Evolutionary conservation across 768 basidiomycete species (phyloP).

Genomic region (Cystoderma amianthinum): DNA sequence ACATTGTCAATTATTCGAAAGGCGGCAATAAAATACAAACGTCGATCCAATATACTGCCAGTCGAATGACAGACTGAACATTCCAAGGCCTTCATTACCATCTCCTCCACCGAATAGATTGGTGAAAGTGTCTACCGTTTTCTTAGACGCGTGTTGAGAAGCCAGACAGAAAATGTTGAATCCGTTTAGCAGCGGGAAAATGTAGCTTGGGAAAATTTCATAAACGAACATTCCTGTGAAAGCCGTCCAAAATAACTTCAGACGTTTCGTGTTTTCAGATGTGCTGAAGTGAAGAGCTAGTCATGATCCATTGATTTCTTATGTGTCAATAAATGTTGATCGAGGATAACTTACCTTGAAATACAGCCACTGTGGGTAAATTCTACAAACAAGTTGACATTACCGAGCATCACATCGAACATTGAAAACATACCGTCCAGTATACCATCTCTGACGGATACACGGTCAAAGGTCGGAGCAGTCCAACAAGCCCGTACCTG

Average conservation of each 20-base stretch:
- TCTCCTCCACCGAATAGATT: constrained; percentile 69
- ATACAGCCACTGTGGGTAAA: constrained; percentile 50
- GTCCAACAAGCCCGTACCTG: constrained; percentile 53
- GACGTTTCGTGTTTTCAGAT: constrained; percentile 34
- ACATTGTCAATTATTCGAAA: too few species aligned
- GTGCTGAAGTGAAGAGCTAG: constrained; percentile 44
- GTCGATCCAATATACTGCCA: too few species aligned
- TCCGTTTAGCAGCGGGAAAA: constrained; percentile 60
- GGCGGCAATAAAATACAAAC: too few species aligned
- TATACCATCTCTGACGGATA: constrained; percentile 61
- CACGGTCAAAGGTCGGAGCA: constrained; percentile 50
- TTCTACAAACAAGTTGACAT: constrained; percentile 22
- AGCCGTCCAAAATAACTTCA: constrained; percentile 45
- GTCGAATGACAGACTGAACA: too few species aligned
- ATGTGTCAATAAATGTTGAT: not conserved
- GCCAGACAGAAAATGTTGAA: constrained; percentile 56
- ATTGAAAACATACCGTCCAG: constrained; percentile 33
- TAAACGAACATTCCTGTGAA: constrained; percentile 46
- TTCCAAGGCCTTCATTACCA: too few species aligned
- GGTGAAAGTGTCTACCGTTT: constrained; percentile 42
- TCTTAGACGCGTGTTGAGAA: constrained; percentile 37
- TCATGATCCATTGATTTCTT: not conserved
- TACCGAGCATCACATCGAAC: not conserved
- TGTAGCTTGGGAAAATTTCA: constrained; percentile 47
- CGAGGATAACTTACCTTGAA: constrained; percentile 35